Base-by-base conservation (phyloP, 2,329 filamentous ascomycete species). In the Coleophoma eucalyptorum region DNA sequence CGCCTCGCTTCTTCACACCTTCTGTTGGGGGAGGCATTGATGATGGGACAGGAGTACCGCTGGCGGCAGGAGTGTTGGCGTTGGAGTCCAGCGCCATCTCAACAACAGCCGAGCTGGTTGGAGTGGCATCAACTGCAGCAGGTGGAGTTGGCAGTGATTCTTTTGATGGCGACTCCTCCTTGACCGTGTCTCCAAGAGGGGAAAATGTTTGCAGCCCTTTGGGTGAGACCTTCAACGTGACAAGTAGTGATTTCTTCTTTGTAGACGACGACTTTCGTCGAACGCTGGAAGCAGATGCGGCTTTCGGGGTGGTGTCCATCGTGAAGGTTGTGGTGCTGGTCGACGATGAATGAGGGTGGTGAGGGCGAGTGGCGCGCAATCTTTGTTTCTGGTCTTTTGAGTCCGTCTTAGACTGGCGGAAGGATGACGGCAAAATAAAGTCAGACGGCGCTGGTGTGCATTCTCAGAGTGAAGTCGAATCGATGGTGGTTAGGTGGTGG, bases 1-100 rank as follows among this genome's bases (percentile, higher is more conserved):
- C 54, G 33, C 86, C 85, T 70, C 92, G 92, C 74, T 89, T 90
- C 76, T 89, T 91, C 12, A 77, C 72, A 6, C 77, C 83, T 49
- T 83, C 79, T 43, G 69, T 67, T 34, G 81, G 83, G 44, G 83
- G 83, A 5, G 76, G 80, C 81, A 86, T 85, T 47, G 59, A 66
- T 5, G 74, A 67, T 20, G 79, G 74, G 20, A 70, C 77, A 6
- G 81, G 80, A 12, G 81, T 84, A 58, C 75, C 78, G 43, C 72
- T 76, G 38, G 77, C 69, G 19, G 72, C 76, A 13, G 82, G 82
- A 15, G 83, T 86, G 40, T 78, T 77, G 18, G 79, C 75, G 57
- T 75, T 80, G 20, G 83, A 84, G 60, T 83, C 79, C 55, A 78
- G 77, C 50, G 75, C 78, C 65, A 53, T 52, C 38, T 77, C 79